These are phyloP conservation scores for Staphylotrichum tortipilum DNA, from an alignment of 495 filamentous ascomycete species.

Conservation along the genomic window DNA sequence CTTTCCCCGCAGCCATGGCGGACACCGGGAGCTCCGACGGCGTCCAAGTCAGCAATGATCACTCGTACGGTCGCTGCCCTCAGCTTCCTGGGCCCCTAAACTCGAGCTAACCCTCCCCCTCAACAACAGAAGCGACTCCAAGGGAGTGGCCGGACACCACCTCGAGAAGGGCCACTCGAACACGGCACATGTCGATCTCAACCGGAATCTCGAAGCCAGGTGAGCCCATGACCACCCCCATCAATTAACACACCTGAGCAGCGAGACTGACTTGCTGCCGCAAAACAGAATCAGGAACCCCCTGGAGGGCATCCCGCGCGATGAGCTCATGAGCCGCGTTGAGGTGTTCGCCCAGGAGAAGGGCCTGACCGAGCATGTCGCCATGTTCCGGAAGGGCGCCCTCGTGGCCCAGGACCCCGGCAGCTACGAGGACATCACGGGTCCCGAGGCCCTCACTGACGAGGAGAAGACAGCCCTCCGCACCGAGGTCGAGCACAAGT, in stretches of 20 bases:
- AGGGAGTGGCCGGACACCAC: conserved; percentile 25
- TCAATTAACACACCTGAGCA: background rate
- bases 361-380: conserved; percentile 41
- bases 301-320: conserved; percentile 45
- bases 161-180: conserved; percentile 27
- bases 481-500: conserved; percentile 52
- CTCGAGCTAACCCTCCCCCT: background rate
- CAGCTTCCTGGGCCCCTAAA: background rate
- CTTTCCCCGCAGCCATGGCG: conserved; percentile 5
- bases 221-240: no score
- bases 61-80: background rate
- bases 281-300: conserved; percentile 40
- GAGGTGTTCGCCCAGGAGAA: conserved; percentile 46
- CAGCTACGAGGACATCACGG: conserved; percentile 42
- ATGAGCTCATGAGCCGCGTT: conserved; percentile 47
- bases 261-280: background rate
- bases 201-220: conserved; percentile 40
- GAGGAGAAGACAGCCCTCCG: conserved; percentile 45
- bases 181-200: conserved; percentile 33
- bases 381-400: conserved; percentile 52
- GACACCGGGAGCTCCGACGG: conserved; percentile 10
- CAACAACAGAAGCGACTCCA: conserved; percentile 15
- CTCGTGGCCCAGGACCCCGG: conserved; percentile 55
- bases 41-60: background rate
- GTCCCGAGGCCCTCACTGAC: conserved; percentile 43